phyloP scores from a whole-genome alignment of 163 green algal genomes.

The Smithsoniella earleae region DNA sequence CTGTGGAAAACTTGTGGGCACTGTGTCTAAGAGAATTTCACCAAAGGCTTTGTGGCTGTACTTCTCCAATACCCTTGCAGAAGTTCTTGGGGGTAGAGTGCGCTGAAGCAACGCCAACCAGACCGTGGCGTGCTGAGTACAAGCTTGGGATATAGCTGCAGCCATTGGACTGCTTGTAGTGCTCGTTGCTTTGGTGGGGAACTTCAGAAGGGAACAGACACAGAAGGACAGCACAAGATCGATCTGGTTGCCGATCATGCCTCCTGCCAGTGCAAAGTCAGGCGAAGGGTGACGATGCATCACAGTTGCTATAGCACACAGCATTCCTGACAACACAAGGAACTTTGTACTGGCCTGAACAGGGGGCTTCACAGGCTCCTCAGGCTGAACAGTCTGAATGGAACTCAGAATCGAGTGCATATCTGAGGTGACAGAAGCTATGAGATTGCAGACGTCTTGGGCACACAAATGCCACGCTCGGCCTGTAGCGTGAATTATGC shows the following conservation, averaged over 20 bases:
- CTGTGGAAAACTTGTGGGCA: too few species aligned
- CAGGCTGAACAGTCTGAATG: too few species aligned
- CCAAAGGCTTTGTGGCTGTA: too few species aligned
- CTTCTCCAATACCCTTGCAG: conserved; percentile 6
- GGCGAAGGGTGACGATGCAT: conserved; percentile 19
- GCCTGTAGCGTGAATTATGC: conserved; percentile 4
- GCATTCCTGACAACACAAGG: background rate
- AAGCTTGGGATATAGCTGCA: background rate
- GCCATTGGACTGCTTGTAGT: background rate
- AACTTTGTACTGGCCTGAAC: background rate
- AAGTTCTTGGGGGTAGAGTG: background rate
- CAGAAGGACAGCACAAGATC: conserved; percentile 4
- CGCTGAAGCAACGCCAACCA: conserved; percentile 13
- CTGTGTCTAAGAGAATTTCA: too few species aligned
- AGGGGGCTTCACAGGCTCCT: too few species aligned
- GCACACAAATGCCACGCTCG: background rate
- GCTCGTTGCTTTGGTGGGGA: background rate
- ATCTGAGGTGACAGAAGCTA: conserved; percentile 14
- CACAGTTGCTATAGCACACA: conserved; percentile 3
- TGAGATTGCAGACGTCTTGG: conserved; percentile 4
- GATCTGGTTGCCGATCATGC: background rate
- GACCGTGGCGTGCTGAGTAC: conserved; percentile 12
- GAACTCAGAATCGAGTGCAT: conserved; percentile 1
- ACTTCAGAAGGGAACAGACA: background rate
- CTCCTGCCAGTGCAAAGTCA: background rate